Conservation (phyloP, 2,329 filamentous ascomycete genomes). For the Colletotrichum sublineola region DNA sequence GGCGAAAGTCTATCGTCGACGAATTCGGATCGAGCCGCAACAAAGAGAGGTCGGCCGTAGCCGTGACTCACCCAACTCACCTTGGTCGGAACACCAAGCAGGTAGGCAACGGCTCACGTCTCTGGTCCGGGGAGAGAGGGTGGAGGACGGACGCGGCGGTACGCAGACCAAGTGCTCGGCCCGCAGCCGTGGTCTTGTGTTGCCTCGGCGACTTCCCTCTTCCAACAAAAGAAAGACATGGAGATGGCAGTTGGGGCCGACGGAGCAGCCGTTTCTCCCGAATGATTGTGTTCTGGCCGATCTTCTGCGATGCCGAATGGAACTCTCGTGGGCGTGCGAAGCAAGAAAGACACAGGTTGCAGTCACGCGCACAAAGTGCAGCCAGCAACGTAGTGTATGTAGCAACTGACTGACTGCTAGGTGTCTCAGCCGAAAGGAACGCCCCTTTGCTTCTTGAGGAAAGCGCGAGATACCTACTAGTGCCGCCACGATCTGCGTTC, state of each 20-base stretch:
- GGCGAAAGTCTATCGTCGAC: background rate
- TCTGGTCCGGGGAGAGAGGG: slow-evolving; percentile 7
- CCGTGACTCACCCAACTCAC: background rate
- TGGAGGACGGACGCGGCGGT: background rate
- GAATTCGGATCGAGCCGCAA: background rate
- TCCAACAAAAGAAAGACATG: background rate
- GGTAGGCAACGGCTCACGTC: background rate
- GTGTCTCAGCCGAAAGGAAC: slow-evolving; percentile 24
- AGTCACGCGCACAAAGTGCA: background rate
- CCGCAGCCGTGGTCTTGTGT: too few relatives aligned
- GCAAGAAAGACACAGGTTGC: slow-evolving; percentile 5
- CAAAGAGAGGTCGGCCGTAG: background rate
- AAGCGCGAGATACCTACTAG: slow-evolving; percentile 39
- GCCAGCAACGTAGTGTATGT: background rate
- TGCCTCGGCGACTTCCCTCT: background rate
- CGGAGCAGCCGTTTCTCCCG: background rate
- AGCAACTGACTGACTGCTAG: slow-evolving; percentile 20
- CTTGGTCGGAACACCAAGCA: background rate
- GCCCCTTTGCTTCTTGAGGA: slow-evolving; percentile 20
- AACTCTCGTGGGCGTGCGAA: background rate
- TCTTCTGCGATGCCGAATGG: slow-evolving; percentile 9
- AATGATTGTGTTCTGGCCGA: background rate
- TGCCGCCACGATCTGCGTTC: slow-evolving; percentile 11
- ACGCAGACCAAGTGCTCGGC: background rate
- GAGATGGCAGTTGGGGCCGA: background rate